Conservation (phyloP, 1,284 basidiomycete genomes). For the Sporisorium graminicola region DNA sequence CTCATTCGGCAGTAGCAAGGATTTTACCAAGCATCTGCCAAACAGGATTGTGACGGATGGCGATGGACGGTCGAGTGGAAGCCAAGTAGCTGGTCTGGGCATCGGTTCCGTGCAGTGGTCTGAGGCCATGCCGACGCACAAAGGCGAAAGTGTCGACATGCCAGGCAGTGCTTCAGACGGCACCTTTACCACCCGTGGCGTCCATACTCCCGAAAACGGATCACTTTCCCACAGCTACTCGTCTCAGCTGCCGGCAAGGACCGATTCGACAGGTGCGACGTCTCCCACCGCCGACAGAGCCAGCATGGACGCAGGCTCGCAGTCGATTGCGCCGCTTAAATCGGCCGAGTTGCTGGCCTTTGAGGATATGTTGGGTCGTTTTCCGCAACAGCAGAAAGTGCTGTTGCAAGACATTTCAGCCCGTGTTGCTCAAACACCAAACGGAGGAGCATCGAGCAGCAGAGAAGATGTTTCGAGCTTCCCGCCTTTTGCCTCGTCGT, state of each 20-base stretch:
- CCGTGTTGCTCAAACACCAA: constrained; percentile 23
- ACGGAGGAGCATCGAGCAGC: not conserved
- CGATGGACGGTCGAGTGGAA: constrained; percentile 1
- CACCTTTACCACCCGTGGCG: constrained; percentile 28
- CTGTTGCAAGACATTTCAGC: constrained; percentile 43
- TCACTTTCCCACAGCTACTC: constrained; percentile 23
- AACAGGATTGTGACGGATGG: not conserved
- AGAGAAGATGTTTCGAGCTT: not conserved
- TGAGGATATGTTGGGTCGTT: constrained; percentile 44
- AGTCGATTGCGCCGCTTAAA: constrained; percentile 10
- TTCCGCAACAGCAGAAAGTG: constrained; percentile 40
- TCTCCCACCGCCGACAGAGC: constrained; percentile 14
- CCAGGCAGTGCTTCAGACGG: constrained; percentile 32
- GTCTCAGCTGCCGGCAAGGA: constrained; percentile 8
- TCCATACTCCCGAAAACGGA: constrained; percentile 30
- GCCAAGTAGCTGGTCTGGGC: constrained; percentile 26
- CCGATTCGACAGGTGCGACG: constrained; percentile 17
- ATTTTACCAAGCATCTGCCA: not conserved
- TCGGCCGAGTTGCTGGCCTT: constrained; percentile 36
- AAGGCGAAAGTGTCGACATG: constrained; percentile 21
- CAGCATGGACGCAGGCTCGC: constrained; percentile 10
- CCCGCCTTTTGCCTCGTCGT: not conserved
- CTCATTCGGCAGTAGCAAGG: constrained; percentile 17
- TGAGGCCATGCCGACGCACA: constrained; percentile 24
- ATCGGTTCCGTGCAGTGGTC: constrained; percentile 27